These are phyloP conservation scores for Penicillium digitatum DNA, from an alignment of 2,329 filamentous ascomycete genomes.

Conservation along the genomic window DNA sequence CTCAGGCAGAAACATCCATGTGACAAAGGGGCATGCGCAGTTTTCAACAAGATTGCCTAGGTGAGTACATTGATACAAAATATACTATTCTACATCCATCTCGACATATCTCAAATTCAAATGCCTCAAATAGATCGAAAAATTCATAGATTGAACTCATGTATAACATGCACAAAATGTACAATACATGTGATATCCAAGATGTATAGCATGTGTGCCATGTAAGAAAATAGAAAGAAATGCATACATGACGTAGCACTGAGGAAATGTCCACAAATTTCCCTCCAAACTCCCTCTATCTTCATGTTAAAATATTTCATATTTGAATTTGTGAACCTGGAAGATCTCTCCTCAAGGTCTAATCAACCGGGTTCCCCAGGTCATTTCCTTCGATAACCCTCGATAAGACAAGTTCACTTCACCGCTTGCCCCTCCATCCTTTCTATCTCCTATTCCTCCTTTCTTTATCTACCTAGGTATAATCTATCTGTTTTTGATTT, in stretches of 20 bases:
- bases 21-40: conserved; percentile 5
- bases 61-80: too few species aligned
- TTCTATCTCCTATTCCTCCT: conserved; percentile 3
- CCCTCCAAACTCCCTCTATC: not conserved
- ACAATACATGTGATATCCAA: too few species aligned
- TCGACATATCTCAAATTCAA: not conserved
- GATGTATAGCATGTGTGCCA: too few species aligned
- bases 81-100: not conserved
- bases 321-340: not conserved
- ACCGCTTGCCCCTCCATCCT: conserved; percentile 27
- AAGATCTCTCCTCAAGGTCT: not conserved
- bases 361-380: conserved; percentile 11
- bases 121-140: not conserved
- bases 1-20: conserved; percentile 16
- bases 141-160: not conserved
- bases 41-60: too few species aligned
- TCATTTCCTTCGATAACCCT: conserved; percentile 12
- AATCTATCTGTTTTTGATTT: not conserved
- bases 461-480: not conserved
- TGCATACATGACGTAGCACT: conserved; percentile 23
- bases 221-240: not conserved
- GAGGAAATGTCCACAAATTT: conserved; percentile 12
- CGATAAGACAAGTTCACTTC: conserved; percentile 21
- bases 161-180: not conserved
- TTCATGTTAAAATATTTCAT: not conserved